phyloP scores from a whole-genome alignment of 805 yeast species.

The Wickerhamiella cacticola region DNA sequence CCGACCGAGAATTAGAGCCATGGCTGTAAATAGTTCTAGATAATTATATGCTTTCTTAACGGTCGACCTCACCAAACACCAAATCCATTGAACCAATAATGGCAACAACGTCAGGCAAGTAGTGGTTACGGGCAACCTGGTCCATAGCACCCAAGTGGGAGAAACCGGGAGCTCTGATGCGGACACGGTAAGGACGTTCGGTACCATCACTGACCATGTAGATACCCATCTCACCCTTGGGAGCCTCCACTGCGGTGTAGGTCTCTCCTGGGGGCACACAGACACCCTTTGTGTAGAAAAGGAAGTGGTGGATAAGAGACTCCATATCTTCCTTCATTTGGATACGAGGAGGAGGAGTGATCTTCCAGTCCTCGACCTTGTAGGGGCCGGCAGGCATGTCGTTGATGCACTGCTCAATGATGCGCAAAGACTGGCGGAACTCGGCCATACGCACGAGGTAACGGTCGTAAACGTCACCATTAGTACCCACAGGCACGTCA shows the following conservation, averaged over 20 bases:
- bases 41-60: conserved; percentile 33
- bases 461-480: conserved; percentile 88
- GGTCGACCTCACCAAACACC: conserved; percentile 90
- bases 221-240: conserved; percentile 92
- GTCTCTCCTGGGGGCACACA: conserved; percentile 86
- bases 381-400: conserved; percentile 89
- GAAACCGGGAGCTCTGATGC: conserved; percentile 89
- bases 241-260: conserved; percentile 84
- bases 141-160: conserved; percentile 84
- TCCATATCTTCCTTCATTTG: conserved; percentile 89
- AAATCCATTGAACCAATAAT: conserved; percentile 92
- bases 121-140: conserved; percentile 73
- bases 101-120: conserved; percentile 84
- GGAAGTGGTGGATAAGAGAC: conserved; percentile 78
- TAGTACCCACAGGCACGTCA: conserved; percentile 73
- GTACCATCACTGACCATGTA: conserved; percentile 79
- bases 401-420: conserved; percentile 79
- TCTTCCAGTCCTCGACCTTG: conserved; percentile 80
- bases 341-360: conserved; percentile 68
- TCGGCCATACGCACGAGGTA: conserved; percentile 82
- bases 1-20: too few species aligned
- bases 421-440: conserved; percentile 81
- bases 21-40: too few species aligned
- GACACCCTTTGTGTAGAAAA: conserved; percentile 77
- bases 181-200: conserved; percentile 85